phyloP scores from a whole-genome alignment of 139 green algal genomes.

The Dunaliella primolecta region DNA sequence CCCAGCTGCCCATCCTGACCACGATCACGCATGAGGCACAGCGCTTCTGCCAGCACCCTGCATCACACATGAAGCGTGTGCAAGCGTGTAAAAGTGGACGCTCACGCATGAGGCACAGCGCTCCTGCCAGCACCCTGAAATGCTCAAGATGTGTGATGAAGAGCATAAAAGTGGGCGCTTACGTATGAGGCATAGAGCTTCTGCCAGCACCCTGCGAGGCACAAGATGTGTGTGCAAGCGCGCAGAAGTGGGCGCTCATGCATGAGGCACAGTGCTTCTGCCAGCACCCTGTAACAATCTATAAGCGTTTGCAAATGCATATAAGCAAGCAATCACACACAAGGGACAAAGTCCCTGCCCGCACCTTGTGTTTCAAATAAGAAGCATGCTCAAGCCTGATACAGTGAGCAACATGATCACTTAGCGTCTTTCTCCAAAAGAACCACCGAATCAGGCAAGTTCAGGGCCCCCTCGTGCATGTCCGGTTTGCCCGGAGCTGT shows the following conservation, averaged over 20 bases:
- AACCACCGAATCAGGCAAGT: no score
- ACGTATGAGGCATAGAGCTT: conserved; percentile 54
- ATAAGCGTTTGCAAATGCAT: no score
- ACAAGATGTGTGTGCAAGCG: neutral
- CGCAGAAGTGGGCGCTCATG: conserved; percentile 8
- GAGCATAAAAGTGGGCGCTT: no score
- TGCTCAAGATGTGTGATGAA: no score
- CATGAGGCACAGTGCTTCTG: conserved; percentile 56
- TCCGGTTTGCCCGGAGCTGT: no score
- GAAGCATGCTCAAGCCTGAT: no score
- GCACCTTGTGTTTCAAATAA: conserved; percentile 37
- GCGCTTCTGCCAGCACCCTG: conserved; percentile 49
- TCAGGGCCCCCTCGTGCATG: no score
- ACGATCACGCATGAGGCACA: conserved; percentile 49
- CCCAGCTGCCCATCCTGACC: conserved; percentile 49
- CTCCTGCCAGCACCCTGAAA: conserved; percentile 44
- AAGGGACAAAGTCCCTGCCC: conserved; percentile 51
- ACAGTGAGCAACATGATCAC: no score
- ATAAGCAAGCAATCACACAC: conserved; percentile 48
- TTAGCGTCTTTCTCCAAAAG: no score
- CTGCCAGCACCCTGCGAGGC: conserved; percentile 39
- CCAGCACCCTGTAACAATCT: conserved; percentile 44
- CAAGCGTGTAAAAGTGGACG: neutral
- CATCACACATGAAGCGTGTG: neutral
- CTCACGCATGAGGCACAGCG: conserved; percentile 53